Conservation (phyloP, 1,284 basidiomycete genomes). For the Malassezia arunalokei region DNA sequence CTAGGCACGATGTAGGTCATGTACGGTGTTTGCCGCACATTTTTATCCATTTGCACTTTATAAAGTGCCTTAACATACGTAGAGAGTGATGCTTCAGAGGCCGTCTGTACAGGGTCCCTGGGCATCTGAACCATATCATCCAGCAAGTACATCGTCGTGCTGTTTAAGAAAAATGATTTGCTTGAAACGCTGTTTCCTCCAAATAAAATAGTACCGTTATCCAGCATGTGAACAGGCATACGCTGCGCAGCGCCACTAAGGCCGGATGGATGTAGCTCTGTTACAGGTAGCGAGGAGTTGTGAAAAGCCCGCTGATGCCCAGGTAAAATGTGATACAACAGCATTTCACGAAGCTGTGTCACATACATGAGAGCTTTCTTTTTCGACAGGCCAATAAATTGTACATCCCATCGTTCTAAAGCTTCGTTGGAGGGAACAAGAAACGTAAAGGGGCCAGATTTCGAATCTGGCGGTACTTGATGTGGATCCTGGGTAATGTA, state of each 20-base stretch:
- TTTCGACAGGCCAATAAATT: neutral
- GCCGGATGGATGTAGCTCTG: constrained; percentile 20
- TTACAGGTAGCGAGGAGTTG: constrained; percentile 26
- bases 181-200: constrained; percentile 70
- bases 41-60: constrained; percentile 26
- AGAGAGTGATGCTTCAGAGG: constrained; percentile 54
- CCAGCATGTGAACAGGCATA: constrained; percentile 30
- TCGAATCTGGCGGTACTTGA: constrained; percentile 19
- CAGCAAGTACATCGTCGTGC: constrained; percentile 74
- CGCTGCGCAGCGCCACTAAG: constrained; percentile 38
- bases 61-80: constrained; percentile 66
- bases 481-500: constrained; percentile 45
- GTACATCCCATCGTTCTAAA: constrained; percentile 47
- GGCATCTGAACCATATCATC: constrained; percentile 72
- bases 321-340: constrained; percentile 39
- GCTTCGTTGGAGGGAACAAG: constrained; percentile 83
- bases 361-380: neutral
- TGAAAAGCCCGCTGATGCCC: constrained; percentile 19
- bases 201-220: constrained; percentile 55
- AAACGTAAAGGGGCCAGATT: constrained; percentile 38
- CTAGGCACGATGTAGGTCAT: constrained; percentile 76
- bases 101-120: constrained; percentile 64
- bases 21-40: constrained; percentile 50
- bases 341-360: constrained; percentile 17
- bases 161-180: constrained; percentile 61